Evolutionary conservation across 2,329 filamentous ascomycete genomes (phyloP), one percentile per base, ranked within the genome.

Genomic region (Cercospora sp.): DNA sequence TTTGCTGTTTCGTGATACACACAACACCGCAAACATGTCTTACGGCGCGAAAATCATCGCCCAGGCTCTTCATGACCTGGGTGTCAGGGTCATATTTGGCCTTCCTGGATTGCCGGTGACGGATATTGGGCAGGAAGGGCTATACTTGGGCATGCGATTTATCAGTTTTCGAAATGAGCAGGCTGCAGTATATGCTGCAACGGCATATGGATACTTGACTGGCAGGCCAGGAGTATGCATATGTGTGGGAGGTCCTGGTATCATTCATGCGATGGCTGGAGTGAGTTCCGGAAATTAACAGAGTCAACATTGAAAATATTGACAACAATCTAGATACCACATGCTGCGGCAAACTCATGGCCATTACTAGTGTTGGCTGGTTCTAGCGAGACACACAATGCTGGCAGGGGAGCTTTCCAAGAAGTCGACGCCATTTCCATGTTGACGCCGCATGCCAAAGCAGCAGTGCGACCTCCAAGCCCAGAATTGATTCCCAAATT

Each of bases 111-210:
- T 86, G 43, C 85, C 85, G 9, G 82, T 87, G 6, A 83, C 86
- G 30, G 84, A 87, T 65, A 86, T 88, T 45, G 86, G 84, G 24
- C 85, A 88, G 75, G 82, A 86, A 76, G 84, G 83, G 61, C 84
- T 87, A 74, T 82, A 84, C 62, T 77, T 86, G 51, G 86, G 86
- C 0, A 86, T 88, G 69, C 81, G 84, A 32, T 88, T 87, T 76
- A 83, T 88, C 62, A 85, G 82, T 28, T 88, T 87, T 71, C 79
- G 86, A 32, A 88, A 88, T 70, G 86, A 88, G 71, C 86, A 88
- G 75, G 85, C 86, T 10, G 85, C 84, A 34, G 83, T 82, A 70
- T 88, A 88, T 80, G 86, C 86, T 10, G 85, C 86, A 3, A 85
- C 83, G 59, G 84, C 84, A 5, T 87, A 88, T 81, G 86, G 85